Evolutionary conservation across 1,284 basidiomycete species (phyloP), one percentile per base, ranked within the genome.

Genomic region (Thecaphora thlaspeos): DNA sequence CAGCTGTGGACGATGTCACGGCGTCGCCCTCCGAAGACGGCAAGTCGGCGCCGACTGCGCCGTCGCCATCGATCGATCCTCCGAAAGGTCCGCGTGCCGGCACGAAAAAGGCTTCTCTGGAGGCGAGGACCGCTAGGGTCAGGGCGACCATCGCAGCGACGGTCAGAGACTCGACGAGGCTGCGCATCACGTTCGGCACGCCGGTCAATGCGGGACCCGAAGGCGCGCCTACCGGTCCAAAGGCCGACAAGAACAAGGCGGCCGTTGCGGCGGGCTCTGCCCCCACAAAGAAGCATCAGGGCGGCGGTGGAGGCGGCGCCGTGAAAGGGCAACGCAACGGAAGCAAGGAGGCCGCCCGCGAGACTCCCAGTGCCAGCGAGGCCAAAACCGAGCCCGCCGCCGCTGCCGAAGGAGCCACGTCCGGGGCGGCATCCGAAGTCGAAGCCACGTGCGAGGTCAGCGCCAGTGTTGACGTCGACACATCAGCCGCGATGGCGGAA

Each of bases 161-260:
- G 18, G 7, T 55, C 14, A 52, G 61, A 15, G 56, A 59, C 4
- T 58, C 57, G 19, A 59, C 54, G 17, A 61, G 65, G 22, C 51
- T 69, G 11, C 62, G 66, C 15, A 45, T 69, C 21, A 61, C 49
- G 34, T 69, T 69, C 46, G 58, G 58, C 36, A 51, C 62, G 18
- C 55, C 57, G 44, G 50, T 51, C n/a, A 65, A 59, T 43, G 44
- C 55, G 7, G 58, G 49, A 5, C 62, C 55, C 17, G 61, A 61
- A 18, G 55, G 66, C 17, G 65, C 55, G 21, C 58, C 61, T 0
- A 62, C 58, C 12, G 66, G 59, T n/a, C 61, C 65, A 2, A 65
- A 59, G 38, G 46, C 49, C 9, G 43, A 51, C 24, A 38, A 60
- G 43, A 36, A 28, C n/a, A 48, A 58, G 19, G 47, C 51, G 38